Percentiles rank a stretch among this genome's conserved stretches.
Evolutionary conservation across 2,329 filamentous ascomycete genomes (phyloP).

Genomic region (Proliferodiscus dingleyae): DNA sequence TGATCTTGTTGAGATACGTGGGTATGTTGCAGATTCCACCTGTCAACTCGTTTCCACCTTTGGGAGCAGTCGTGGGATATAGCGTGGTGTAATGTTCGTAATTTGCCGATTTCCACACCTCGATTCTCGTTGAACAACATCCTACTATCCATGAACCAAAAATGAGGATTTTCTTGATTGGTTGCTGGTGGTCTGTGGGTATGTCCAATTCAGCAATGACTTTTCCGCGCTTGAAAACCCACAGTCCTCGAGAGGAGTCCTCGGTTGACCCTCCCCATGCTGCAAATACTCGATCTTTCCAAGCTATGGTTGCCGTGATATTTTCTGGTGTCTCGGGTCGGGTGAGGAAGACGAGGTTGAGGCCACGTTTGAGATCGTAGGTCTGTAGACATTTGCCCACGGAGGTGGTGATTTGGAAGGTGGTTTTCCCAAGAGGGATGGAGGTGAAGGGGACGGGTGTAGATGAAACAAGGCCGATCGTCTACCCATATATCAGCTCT

Average conservation of each 20-base stretch:
- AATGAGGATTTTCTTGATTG: constrained; percentile 71
- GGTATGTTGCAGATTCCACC: constrained; percentile 83
- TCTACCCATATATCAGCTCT: constrained; percentile 61
- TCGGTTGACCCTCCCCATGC: constrained; percentile 92
- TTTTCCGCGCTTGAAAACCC: constrained; percentile 89
- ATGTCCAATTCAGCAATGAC: constrained; percentile 70
- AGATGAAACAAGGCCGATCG: constrained; percentile 87
- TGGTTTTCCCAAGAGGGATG: constrained; percentile 84
- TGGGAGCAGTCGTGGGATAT: constrained; percentile 47
- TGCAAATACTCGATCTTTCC: constrained; percentile 83
- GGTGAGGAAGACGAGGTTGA: constrained; percentile 91
- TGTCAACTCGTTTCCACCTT: constrained; percentile 64
- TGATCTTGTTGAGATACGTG: constrained; percentile 93
- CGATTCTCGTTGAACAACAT: constrained; percentile 68
- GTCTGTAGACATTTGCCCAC: constrained; percentile 88
- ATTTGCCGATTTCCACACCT: constrained; percentile 82
- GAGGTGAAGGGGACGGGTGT: constrained; percentile 87
- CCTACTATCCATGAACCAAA: constrained; percentile 91
- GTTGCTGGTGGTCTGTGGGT: constrained; percentile 60
- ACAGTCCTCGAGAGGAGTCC: constrained; percentile 62
- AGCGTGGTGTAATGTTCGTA: constrained; percentile 90
- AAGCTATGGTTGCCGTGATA: constrained; percentile 83
- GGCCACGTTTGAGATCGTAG: constrained; percentile 84
- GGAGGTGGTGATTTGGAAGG: constrained; percentile 95
- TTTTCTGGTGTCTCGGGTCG: constrained; percentile 79